Percentiles rank a stretch among this genome's conserved stretches.
Evolutionary conservation across 1,284 basidiomycete genomes (phyloP).

Genomic region (Irpex rosettiformis): DNA sequence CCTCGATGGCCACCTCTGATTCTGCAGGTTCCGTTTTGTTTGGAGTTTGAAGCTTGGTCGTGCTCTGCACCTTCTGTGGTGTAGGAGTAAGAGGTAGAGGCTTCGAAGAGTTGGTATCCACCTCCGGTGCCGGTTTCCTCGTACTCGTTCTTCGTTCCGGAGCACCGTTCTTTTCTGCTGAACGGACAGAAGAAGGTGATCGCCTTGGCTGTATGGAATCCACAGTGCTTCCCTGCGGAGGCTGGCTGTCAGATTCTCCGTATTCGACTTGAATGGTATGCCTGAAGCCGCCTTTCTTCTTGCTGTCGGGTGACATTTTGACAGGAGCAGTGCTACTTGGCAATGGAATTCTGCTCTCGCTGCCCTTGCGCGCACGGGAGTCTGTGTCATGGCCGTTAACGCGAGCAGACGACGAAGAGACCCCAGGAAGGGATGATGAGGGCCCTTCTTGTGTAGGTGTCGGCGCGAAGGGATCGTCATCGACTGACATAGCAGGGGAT

Average conservation of each 20-base stretch:
- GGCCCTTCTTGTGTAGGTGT: constrained; percentile 28
- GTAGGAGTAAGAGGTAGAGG: constrained; percentile 18
- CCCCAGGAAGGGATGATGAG: constrained; percentile 11
- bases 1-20: constrained; percentile 42
- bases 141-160: constrained; percentile 9
- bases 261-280: constrained; percentile 86
- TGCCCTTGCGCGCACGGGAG: constrained; percentile 15
- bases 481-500: constrained; percentile 32
- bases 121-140: neutral
- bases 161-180: constrained; percentile 10
- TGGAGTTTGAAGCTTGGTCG: constrained; percentile 3
- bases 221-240: constrained; percentile 24
- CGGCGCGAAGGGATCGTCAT: constrained; percentile 52
- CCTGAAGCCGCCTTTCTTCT: constrained; percentile 47
- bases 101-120: constrained; percentile 9
- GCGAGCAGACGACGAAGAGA: neutral
- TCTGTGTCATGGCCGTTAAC: constrained; percentile 12
- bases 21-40: constrained; percentile 19
- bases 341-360: constrained; percentile 13
- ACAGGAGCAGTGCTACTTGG: constrained; percentile 25
- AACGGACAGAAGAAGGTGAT: constrained; percentile 30
- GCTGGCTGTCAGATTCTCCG: constrained; percentile 28
- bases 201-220: constrained; percentile 15
- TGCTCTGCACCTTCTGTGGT: constrained; percentile 12
- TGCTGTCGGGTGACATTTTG: constrained; percentile 31